phyloP scores from a whole-genome alignment of 768 basidiomycete species.

The Tylopilus plumbeoviolaceoides region DNA sequence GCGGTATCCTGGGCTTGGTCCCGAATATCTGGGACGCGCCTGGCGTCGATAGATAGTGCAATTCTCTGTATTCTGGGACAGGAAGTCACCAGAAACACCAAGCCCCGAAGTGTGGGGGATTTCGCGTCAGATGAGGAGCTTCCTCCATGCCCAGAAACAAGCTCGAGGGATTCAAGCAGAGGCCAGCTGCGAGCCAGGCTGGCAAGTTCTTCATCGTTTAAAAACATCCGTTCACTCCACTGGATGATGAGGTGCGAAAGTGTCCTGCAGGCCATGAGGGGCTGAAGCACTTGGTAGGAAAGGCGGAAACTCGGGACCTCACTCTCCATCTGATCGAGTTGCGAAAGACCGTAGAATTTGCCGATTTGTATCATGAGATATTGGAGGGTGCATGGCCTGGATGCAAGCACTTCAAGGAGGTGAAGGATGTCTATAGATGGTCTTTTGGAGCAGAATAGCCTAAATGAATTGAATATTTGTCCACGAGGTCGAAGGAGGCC shows the following conservation, averaged over 20 bases:
- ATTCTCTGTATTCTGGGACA: neutral
- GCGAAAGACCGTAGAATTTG: neutral
- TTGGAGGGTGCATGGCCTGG: neutral
- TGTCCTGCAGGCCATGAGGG: neutral
- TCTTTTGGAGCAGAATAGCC: neutral
- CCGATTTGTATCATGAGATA: neutral
- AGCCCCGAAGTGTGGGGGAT: slow-evolving; percentile 4
- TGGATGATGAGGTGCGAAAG: slow-evolving; percentile 5
- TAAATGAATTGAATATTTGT: slow-evolving; percentile 6
- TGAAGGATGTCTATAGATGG: neutral
- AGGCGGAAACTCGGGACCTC: slow-evolving; percentile 3
- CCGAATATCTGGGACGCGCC: slow-evolving; percentile 3
- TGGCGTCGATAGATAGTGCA: slow-evolving; percentile 11
- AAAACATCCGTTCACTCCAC: slow-evolving; percentile 11
- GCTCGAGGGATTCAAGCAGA: neutral
- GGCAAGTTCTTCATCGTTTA: slow-evolving; percentile 6
- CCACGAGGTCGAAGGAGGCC: slow-evolving; percentile 6
- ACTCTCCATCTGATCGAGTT: neutral
- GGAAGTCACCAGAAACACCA: slow-evolving; percentile 2
- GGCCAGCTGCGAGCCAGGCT: slow-evolving; percentile 10
- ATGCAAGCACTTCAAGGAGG: slow-evolving; percentile 5
- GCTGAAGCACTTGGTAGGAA: slow-evolving; percentile 4
- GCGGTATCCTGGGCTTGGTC: neutral
- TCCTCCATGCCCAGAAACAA: slow-evolving; percentile 5
- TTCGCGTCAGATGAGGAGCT: slow-evolving; percentile 7